Evolutionary conservation across 805 yeast genomes (phyloP).

Genomic region (Sugiyamaella chiloensis): DNA sequence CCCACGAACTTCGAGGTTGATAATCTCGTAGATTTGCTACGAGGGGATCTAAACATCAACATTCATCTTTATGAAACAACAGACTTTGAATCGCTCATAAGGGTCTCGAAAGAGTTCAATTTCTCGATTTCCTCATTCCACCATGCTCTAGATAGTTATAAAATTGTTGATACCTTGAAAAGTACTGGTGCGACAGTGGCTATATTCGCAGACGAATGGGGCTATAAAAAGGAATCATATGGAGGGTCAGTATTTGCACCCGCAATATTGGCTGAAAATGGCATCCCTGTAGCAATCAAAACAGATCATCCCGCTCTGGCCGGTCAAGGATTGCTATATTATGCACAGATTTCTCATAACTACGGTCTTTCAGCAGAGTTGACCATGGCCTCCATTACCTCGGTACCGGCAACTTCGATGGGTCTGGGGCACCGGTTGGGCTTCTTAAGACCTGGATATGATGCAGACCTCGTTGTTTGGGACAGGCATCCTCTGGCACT

Average conservation of each 20-base stretch:
- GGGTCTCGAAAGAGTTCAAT: not conserved
- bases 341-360: not conserved
- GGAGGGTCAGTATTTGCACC: not conserved
- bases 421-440: conserved; percentile 2
- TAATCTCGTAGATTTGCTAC: not conserved
- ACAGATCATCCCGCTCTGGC: not conserved
- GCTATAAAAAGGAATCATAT: not conserved
- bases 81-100: not conserved
- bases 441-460: conserved; percentile 1
- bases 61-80: not conserved
- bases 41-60: not conserved
- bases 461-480: conserved; percentile 10
- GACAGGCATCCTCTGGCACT: conserved; percentile 2
- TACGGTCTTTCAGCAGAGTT: not conserved
- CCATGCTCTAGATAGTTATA: not conserved
- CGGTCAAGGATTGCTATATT: not conserved
- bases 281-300: not conserved
- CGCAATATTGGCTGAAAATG: not conserved
- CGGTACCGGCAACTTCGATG: not conserved
- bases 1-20: not conserved
- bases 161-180: not conserved
- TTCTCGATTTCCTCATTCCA: not conserved
- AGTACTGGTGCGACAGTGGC: not conserved
- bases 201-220: not conserved
- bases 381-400: not conserved